Base-by-base conservation (phyloP, 768 basidiomycete genomes). In the Termitomyces sp. region DNA sequence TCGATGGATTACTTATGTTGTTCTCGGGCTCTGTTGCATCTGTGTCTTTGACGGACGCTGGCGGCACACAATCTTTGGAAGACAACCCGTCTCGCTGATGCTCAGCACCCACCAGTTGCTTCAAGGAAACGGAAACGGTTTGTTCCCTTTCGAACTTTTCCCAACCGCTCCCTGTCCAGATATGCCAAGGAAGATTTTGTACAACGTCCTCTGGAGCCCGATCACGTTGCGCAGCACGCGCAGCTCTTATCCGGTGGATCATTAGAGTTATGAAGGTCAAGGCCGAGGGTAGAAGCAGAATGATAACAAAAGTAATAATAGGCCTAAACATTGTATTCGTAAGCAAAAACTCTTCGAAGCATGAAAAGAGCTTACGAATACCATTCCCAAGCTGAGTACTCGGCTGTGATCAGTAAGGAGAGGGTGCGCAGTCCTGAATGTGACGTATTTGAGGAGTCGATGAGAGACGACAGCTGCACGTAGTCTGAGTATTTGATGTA, bases 401-500 rank as follows among this genome's bases (percentile, higher is more conserved):
- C 88, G 5, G 87, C 85, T 15, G 83, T 89, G 64, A 93, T 87
- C 57, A 88, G 75, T 26, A 93, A 73, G 2, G 89, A 88, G 29
- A 93, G 78, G 0, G 91, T 92, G 44, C 77, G 81, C 50, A 92
- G 65, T 42, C 89, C 90, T 37, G 86, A 85, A 65, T 92, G 88
- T 22, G 90, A 88, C 3, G 88, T 88, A 58, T 91, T 92, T 37
- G 88, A 91, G 28, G 80, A 72, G 24, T 78, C 72, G 58, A 95
- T 89, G 57, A 94, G 75, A n/a, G 78, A 73, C 55, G 77, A 79
- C 28, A 98, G 78, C 47, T 83, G 77, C 54, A 77, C 70, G 70
- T 93, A 98, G 63, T 93, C 90, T 37, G 89, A 81, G 63, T 86
- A 89, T 51, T 83, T 90, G 71, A 98, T 91, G 72, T 92, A 98